These are phyloP conservation scores for Quercus bicolor DNA, from an alignment of 306 rosid genomes.

Conservation along the genomic window DNA sequence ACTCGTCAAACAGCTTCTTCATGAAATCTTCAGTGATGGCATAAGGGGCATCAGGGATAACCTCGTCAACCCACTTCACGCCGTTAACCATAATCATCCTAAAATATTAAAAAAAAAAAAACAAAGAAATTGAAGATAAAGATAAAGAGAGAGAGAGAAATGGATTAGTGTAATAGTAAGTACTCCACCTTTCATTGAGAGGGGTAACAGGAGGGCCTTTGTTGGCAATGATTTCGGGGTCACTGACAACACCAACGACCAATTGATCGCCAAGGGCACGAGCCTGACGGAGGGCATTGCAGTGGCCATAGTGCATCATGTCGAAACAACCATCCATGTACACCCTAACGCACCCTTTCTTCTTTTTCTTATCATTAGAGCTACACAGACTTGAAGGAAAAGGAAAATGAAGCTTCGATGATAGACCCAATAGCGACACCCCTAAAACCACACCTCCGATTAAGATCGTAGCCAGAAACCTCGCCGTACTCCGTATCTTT, in stretches of 20 bases:
- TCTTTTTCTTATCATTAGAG: slow-evolving; percentile 35
- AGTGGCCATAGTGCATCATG: slow-evolving; percentile 72
- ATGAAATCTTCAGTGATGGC: slow-evolving; percentile 62
- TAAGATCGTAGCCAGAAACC: slow-evolving; percentile 53
- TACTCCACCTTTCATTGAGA: slow-evolving; percentile 43
- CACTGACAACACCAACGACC: slow-evolving; percentile 63
- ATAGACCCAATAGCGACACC: slow-evolving; percentile 37
- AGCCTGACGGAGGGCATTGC: slow-evolving; percentile 69
- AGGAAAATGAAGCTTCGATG: slow-evolving; percentile 24
- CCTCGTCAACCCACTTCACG: slow-evolving; percentile 65
- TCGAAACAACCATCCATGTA: slow-evolving; percentile 68
- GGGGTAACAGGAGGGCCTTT: slow-evolving; percentile 64
- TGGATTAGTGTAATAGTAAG: background rate
- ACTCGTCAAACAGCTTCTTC: slow-evolving; percentile 58
- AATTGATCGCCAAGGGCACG: slow-evolving; percentile 59
- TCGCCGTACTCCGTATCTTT: slow-evolving; percentile 36
- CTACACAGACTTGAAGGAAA: too few relatives aligned
- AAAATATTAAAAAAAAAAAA: background rate
- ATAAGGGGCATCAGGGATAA: slow-evolving; percentile 58
- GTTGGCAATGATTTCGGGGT: slow-evolving; percentile 49
- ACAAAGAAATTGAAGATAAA: background rate
- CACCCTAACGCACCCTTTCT: slow-evolving; percentile 48
- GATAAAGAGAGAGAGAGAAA: background rate
- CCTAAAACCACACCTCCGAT: slow-evolving; percentile 65
- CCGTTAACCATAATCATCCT: slow-evolving; percentile 64